Evolutionary conservation across 164 flowering plant genomes (phyloP).

Genomic region (Annona cherimola): DNA sequence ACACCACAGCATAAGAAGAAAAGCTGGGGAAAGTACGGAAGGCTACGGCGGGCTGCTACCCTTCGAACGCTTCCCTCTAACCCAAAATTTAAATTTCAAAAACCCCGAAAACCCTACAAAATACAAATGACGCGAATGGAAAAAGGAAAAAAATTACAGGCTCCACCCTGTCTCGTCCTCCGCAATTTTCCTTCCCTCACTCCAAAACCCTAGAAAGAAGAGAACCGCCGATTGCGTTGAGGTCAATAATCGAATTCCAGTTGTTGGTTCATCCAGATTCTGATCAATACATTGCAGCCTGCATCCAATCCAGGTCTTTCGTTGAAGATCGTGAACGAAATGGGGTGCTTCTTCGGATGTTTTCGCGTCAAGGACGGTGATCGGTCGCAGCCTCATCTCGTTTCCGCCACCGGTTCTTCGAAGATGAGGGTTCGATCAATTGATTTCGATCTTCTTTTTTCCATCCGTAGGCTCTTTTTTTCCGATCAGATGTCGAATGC

Average conservation of each 20-base stretch:
- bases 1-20: not conserved
- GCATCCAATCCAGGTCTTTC: not conserved
- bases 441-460: not conserved
- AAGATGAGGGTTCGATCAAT: slow-evolving; percentile 21
- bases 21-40: too few species aligned
- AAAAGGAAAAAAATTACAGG: not conserved
- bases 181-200: slow-evolving; percentile 2
- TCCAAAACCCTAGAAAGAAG: not conserved
- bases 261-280: not conserved
- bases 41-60: not conserved
- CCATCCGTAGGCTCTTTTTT: too few species aligned
- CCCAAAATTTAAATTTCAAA: slow-evolving; percentile 17
- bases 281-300: not conserved
- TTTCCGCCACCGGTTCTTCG: slow-evolving; percentile 22
- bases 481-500: too few species aligned
- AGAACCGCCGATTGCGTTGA: not conserved
- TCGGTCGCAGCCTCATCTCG: slow-evolving; percentile 20
- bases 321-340: slow-evolving; percentile 11
- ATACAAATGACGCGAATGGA: not conserved
- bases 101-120: not conserved
- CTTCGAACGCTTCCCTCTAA: not conserved
- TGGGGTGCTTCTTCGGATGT: slow-evolving; percentile 70
- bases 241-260: not conserved
- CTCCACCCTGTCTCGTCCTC: not conserved
- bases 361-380: slow-evolving; percentile 43